These are phyloP conservation scores for Nakazawaea wyomingensis DNA, from an alignment of 805 yeast species.

Conservation along the genomic window DNA sequence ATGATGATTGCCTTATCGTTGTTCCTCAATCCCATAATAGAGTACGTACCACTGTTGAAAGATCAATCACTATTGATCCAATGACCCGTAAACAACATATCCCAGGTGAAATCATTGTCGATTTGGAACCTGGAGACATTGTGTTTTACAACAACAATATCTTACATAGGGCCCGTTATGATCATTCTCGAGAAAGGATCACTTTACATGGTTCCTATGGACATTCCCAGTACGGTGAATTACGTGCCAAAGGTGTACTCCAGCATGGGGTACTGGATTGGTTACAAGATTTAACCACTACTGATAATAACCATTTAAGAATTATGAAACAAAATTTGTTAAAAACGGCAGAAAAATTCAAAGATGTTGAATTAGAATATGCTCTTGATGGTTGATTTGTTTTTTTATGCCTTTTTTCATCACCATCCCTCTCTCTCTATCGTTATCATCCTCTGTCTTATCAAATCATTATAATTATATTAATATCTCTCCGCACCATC, in stretches of 20 bases:
- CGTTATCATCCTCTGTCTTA: too few species aligned
- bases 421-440: neutral
- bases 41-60: constrained; percentile 38
- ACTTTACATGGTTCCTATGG: constrained; percentile 51
- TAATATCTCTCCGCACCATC: too few species aligned
- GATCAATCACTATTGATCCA: constrained; percentile 30
- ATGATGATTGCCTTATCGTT: constrained; percentile 42
- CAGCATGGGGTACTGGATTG: constrained; percentile 49
- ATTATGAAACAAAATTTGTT: constrained; percentile 31
- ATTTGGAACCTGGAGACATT: constrained; percentile 43
- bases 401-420: too few species aligned
- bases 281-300: constrained; percentile 31
- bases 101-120: constrained; percentile 34
- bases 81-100: constrained; percentile 31
- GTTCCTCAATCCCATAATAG: constrained; percentile 44
- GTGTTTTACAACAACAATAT: constrained; percentile 47
- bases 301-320: constrained; percentile 10
- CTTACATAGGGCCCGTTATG: constrained; percentile 42
- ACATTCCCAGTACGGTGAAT: constrained; percentile 33
- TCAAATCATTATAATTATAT: too few species aligned
- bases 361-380: constrained; percentile 15
- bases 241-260: constrained; percentile 44
- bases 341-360: constrained; percentile 37
- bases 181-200: constrained; percentile 32
- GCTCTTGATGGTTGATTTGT: constrained; percentile 16